Conservation (phyloP, 371 early-diverging fungal species). For the Mortierella sp. region DNA sequence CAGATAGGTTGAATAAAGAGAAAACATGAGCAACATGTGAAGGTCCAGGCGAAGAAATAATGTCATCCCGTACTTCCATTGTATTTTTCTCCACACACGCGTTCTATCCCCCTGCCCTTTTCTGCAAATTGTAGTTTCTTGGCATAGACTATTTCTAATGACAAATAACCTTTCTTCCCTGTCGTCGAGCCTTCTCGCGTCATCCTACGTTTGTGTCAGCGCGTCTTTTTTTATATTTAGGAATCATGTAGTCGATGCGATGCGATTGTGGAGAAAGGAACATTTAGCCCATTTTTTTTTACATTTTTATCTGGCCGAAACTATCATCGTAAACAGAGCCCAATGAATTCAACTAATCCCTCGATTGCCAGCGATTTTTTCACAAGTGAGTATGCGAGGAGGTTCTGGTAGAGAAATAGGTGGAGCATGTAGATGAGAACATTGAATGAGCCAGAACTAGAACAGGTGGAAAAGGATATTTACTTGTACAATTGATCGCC, state of each 20-base stretch:
- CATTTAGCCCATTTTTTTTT: too few species aligned
- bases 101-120: neutral
- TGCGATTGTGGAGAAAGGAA: neutral
- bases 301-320: too few species aligned
- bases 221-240: too few species aligned
- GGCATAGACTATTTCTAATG: neutral
- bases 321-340: too few species aligned
- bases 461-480: too few species aligned
- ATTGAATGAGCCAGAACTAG: too few species aligned
- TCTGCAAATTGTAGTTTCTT: neutral
- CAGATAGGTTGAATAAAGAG: neutral
- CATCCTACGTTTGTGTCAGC: neutral
- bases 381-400: too few species aligned
- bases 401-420: too few species aligned
- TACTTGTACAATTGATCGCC: too few species aligned
- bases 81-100: neutral
- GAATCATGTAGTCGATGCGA: neutral
- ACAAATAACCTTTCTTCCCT: neutral
- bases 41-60: neutral
- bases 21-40: slow-evolving; percentile 10
- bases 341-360: too few species aligned
- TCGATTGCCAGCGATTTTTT: too few species aligned
- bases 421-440: too few species aligned
- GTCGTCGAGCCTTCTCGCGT: neutral
- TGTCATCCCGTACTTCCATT: neutral